Conservation (phyloP, 2,329 filamentous ascomycete species). For the Grosmannia huntii region DNA sequence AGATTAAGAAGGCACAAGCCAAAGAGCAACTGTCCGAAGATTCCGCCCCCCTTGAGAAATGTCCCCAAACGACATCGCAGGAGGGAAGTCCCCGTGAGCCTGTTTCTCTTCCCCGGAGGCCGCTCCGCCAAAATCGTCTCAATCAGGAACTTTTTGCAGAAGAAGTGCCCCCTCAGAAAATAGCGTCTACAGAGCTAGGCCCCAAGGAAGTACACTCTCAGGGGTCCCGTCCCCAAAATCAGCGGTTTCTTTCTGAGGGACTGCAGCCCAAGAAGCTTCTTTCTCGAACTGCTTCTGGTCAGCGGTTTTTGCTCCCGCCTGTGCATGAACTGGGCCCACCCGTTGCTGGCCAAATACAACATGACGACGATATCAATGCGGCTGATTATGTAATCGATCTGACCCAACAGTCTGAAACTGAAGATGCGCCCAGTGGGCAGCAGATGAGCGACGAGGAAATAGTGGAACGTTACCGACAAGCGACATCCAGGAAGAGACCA, state of each 20-base stretch:
- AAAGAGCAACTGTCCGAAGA: not conserved
- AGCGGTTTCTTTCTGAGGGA: not conserved
- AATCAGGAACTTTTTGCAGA: not conserved
- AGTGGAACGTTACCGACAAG: not conserved
- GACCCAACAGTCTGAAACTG: not conserved
- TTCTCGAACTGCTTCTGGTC: not conserved
- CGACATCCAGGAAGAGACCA: not conserved
- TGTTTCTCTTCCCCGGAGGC: not conserved
- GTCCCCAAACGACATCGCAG: no score
- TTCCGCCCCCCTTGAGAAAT: not conserved
- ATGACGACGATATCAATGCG: not conserved
- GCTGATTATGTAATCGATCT: not conserved
- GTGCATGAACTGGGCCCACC: not conserved
- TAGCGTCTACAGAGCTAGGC: not conserved
- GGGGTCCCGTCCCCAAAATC: not conserved
- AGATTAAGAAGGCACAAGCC: not conserved
- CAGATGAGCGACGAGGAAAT: not conserved
- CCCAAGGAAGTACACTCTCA: not conserved
- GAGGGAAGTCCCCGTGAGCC: no score
- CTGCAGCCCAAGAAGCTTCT: not conserved
- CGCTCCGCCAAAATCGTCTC: not conserved
- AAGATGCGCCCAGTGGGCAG: not conserved
- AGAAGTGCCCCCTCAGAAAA: not conserved
- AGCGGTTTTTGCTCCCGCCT: not conserved
- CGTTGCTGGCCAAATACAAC: not conserved